A percentile compares a stretch with the other conserved stretches of the same genome.
Evolutionary conservation across 169 alveolate species (phyloP).

Genomic region (Cryptosporidium ubiquitum): DNA sequence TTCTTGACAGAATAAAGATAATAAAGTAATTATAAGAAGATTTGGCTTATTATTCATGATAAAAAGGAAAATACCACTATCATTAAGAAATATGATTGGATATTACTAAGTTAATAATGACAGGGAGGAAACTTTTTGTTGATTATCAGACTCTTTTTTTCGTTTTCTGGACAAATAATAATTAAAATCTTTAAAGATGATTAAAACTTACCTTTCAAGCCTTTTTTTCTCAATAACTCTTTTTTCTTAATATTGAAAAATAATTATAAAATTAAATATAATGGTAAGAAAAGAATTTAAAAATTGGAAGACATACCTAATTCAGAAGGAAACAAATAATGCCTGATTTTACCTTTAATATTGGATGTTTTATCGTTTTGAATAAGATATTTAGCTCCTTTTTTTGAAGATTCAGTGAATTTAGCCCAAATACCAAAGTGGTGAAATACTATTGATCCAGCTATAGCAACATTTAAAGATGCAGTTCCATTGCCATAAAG

Average conservation of each 20-base stretch:
- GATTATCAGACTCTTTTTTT: not conserved
- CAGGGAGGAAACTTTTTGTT: not conserved
- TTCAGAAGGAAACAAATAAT: slow-evolving; percentile 48
- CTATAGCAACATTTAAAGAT: slow-evolving; percentile 89
- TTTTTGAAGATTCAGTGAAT: slow-evolving; percentile 73
- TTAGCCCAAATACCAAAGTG: slow-evolving; percentile 89
- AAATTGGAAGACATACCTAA: slow-evolving; percentile 42
- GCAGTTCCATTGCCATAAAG: slow-evolving; percentile 90
- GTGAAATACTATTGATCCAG: slow-evolving; percentile 90
- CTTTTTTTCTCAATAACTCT: slow-evolving; percentile 28
- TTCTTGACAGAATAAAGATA: no score
- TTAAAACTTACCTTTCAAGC: slow-evolving; percentile 50
- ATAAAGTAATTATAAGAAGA: no score
- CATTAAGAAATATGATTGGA: no score
- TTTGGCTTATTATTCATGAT: no score
- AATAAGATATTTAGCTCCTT: slow-evolving; percentile 80
- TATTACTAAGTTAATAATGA: no score
- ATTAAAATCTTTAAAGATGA: not conserved
- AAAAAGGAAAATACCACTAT: no score
- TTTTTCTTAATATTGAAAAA: not conserved
- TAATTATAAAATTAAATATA: not conserved
- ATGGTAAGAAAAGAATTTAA: no score
- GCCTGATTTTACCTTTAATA: slow-evolving; percentile 31
- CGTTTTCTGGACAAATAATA: not conserved
- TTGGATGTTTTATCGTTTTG: not conserved